Evolutionary conservation across 2,329 filamentous ascomycete genomes (phyloP), one percentile per base, ranked within the genome.

Genomic region (Colletotrichum sp.): DNA sequence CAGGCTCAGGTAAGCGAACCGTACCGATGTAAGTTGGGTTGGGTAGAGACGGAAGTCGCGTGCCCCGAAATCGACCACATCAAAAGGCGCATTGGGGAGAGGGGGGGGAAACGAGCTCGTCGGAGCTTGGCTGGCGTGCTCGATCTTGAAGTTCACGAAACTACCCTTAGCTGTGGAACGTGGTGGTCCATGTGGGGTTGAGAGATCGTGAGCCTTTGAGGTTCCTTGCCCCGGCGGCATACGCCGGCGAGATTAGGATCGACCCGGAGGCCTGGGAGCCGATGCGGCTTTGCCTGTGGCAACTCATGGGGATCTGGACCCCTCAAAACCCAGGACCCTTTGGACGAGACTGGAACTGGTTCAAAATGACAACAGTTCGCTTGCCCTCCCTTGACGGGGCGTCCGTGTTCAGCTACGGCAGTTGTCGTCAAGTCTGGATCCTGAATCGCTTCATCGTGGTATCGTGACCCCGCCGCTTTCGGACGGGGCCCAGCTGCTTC

Each of bases 1-100:
- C 73, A 64, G 69, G 73, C 63, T 72, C 63, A 68, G 69, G 73
- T 67, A 57, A 49, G 39, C 12, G 32, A 68, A 34, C 36, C 30
- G 44, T 49, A 16, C 16, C 16, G 16, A 49, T 49, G 62, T 28
- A 39, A 62, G 12, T 21, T n/a, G 55, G 39, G 18, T 69, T 52
- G 36, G 28, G 21, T 6, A 44, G 24, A 36, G 34, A 57, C 69
- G 52, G 57, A 52, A 62, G 72, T 21, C 49, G 72, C 36, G 18
- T 59, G 59, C 59, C 30, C 55, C 36, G 71, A 16, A 62, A 60
- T 7, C 57, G 32, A 16, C 12, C 16, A 55, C 34, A 9, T 21
- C 9, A n/a, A 30, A 69, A 72, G 62, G 57, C 63, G 49, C 15
- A 34, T 49, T 39, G 36, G 55, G 32, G 12, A 9, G 18, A 18